Percentiles rank a stretch among this genome's conserved stretches.
These are phyloP conservation scores for Saccharomycopsis microspora DNA, from an alignment of 805 yeast species.

Conservation along the genomic window DNA sequence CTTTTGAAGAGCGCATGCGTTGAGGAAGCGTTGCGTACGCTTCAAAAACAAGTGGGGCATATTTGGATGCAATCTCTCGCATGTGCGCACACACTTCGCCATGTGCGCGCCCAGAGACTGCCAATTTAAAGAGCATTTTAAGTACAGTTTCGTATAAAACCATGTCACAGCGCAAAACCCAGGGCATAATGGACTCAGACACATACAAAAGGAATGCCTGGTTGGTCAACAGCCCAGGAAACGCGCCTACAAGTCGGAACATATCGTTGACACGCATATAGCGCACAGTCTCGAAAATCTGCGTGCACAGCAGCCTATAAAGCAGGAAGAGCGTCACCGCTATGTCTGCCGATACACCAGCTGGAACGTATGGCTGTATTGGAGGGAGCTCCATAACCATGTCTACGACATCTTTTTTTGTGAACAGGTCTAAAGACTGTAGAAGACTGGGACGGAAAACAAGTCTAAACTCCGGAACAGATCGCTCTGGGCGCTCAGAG, in stretches of 20 bases:
- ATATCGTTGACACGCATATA: conserved; percentile 56
- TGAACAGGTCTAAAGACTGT: not conserved
- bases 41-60: conserved; percentile 31
- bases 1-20: conserved; percentile 38
- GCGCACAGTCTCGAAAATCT: conserved; percentile 54
- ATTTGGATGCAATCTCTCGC: conserved; percentile 39
- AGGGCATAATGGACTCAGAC: conserved; percentile 35
- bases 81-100: conserved; percentile 42
- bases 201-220: conserved; percentile 51
- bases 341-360: conserved; percentile 39
- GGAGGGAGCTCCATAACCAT: conserved; percentile 9
- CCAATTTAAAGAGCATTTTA: conserved; percentile 50
- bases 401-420: not conserved
- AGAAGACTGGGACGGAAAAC: not conserved
- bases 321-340: conserved; percentile 51
- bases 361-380: conserved; percentile 27
- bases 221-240: conserved; percentile 44
- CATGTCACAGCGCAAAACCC: conserved; percentile 63
- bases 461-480: not conserved
- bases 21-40: conserved; percentile 37
- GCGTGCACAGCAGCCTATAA: conserved; percentile 52
- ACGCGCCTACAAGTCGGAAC: conserved; percentile 39
- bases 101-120: conserved; percentile 29
- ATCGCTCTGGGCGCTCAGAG: not conserved
- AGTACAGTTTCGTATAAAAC: conserved; percentile 45